Conservation (phyloP, 306 rosid species). For the Vachellia pachyceras region DNA sequence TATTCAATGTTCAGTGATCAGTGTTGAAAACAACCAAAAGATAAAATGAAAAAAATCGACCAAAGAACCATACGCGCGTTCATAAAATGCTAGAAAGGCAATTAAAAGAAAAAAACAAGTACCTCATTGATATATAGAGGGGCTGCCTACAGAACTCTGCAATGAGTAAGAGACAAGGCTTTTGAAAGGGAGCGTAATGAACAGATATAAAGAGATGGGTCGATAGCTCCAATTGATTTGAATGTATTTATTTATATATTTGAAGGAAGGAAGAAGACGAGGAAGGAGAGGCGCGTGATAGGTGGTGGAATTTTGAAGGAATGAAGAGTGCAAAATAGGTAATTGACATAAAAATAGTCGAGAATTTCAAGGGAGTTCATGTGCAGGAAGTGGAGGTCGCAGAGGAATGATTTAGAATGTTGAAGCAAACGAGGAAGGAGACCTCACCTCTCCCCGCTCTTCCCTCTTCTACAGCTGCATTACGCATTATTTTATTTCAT, state of each 20-base stretch:
- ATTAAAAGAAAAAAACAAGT: conserved; percentile 2
- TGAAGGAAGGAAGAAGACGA: conserved; percentile 40
- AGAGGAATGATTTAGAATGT: conserved; percentile 68
- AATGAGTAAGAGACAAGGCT: conserved; percentile 49
- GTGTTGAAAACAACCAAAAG: neutral
- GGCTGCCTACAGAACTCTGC: conserved; percentile 48
- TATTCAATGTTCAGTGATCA: conserved; percentile 8
- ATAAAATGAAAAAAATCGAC: conserved; percentile 7
- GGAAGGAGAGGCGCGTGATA: conserved; percentile 32
- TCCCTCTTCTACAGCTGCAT: conserved; percentile 9
- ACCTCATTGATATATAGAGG: conserved; percentile 30
- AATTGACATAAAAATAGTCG: conserved; percentile 27
- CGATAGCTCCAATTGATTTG: conserved; percentile 41
- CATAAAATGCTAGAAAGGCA: neutral
- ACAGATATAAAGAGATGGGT: conserved; percentile 51
- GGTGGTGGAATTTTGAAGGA: conserved; percentile 28
- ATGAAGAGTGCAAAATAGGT: conserved; percentile 51
- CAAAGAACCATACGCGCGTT: neutral
- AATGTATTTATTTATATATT: conserved; percentile 55
- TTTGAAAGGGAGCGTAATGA: conserved; percentile 40
- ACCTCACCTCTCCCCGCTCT: conserved; percentile 73
- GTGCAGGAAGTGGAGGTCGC: conserved; percentile 58
- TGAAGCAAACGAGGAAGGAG: conserved; percentile 85
- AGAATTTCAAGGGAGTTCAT: conserved; percentile 45
- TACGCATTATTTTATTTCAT: neutral